These are phyloP conservation scores for Moesziomyces sp. DNA, from an alignment of 1,284 basidiomycete species.

Conservation along the genomic window DNA sequence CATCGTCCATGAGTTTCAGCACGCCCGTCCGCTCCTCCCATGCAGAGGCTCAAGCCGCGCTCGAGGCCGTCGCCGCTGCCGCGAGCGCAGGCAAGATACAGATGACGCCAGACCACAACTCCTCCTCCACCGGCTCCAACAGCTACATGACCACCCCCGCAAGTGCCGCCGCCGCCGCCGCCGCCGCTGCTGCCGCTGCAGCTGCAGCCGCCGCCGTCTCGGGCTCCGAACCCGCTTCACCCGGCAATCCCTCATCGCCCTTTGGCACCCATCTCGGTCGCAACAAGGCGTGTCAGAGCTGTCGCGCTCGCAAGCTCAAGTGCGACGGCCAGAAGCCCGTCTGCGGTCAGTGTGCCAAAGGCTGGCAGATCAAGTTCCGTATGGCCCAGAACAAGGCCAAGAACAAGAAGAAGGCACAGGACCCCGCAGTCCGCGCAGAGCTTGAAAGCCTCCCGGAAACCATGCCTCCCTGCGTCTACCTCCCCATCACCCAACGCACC, in stretches of 20 bases:
- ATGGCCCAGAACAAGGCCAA: conserved; percentile 53
- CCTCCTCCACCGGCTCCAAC: conserved; percentile 23
- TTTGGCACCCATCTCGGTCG: conserved; percentile 57
- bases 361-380: conserved; percentile 56
- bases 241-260: conserved; percentile 30
- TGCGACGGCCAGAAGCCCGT: conserved; percentile 58
- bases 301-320: conserved; percentile 59
- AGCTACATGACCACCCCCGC: conserved; percentile 33
- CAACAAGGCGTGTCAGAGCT: conserved; percentile 59
- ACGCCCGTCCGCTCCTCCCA: conserved; percentile 41
- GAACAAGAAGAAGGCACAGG: conserved; percentile 48
- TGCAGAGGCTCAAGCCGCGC: conserved; percentile 48
- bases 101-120: conserved; percentile 33
- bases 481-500: conserved; percentile 43
- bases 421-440: conserved; percentile 39
- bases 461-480: conserved; percentile 51
- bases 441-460: conserved; percentile 44
- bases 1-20: conserved; percentile 28
- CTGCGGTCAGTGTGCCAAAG: conserved; percentile 57
- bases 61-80: conserved; percentile 45
- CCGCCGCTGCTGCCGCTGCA: conserved; percentile 37
- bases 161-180: conserved; percentile 33
- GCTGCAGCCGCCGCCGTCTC: conserved; percentile 21
- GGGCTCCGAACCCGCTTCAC: conserved; percentile 16
- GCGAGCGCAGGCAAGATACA: conserved; percentile 46